Percentiles rank a stretch among this genome's conserved stretches.
phyloP scores from a whole-genome alignment of 2,329 filamentous ascomycete genomes.

The Fusarium keratoplasticum region DNA sequence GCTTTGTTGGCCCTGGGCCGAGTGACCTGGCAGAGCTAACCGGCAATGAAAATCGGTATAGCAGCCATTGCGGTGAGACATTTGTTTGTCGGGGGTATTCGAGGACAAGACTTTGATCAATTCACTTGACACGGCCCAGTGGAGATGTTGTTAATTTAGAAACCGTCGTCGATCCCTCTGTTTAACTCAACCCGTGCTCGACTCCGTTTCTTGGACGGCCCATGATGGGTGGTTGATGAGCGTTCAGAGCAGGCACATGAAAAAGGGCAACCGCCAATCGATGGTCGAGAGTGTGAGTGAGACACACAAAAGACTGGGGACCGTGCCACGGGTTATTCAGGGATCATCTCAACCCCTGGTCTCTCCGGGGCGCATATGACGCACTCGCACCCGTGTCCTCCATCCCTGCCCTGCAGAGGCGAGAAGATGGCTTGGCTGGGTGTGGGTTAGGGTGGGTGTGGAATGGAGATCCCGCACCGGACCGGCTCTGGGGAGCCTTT shows the following conservation, averaged over 20 bases:
- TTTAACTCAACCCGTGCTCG: conserved; percentile 29
- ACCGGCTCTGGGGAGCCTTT: conserved; percentile 32
- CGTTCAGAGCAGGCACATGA: conserved; percentile 1
- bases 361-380: conserved; percentile 45
- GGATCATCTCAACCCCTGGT: conserved; percentile 35
- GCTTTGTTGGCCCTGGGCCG: neutral
- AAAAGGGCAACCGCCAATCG: conserved; percentile 25
- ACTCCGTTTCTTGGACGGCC: conserved; percentile 29
- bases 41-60: neutral
- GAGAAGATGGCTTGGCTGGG: conserved; percentile 28
- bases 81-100: neutral
- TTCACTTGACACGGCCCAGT: conserved; percentile 12
- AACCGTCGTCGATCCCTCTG: conserved; percentile 34
- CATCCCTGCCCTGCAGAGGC: conserved; percentile 38
- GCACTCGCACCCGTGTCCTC: conserved; percentile 42
- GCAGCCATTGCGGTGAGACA: neutral
- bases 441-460: conserved; percentile 33
- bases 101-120: neutral
- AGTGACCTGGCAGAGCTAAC: neutral
- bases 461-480: conserved; percentile 38
- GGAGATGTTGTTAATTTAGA: conserved; percentile 22
- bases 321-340: conserved; percentile 34
- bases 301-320: conserved; percentile 32
- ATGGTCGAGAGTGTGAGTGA: conserved; percentile 36
- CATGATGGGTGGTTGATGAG: conserved; percentile 21